Evolutionary conservation across 164 flowering plant species (phyloP).

Genomic region (Magnolia officinalis): DNA sequence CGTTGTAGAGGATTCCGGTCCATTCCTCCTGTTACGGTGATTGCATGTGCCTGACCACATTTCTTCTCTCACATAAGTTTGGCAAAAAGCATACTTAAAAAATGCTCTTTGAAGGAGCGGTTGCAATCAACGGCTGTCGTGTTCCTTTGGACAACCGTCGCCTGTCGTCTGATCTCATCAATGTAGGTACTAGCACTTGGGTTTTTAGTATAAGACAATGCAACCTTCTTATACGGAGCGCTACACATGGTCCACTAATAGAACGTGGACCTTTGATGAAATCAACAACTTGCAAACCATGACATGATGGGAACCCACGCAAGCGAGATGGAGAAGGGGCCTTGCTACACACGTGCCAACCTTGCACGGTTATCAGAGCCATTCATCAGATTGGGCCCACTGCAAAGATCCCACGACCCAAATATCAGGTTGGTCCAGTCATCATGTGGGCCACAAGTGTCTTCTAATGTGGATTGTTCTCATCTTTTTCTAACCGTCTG

Average conservation of each 20-base stretch:
- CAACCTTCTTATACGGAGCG: neutral
- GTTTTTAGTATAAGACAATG: neutral
- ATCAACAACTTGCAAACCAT: neutral
- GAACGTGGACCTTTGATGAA: neutral
- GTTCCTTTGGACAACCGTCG: neutral
- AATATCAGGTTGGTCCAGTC: no score
- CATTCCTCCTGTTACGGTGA: neutral
- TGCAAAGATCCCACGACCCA: no score
- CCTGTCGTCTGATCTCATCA: constrained; percentile 2
- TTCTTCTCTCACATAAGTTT: neutral
- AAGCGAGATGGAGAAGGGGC: no score
- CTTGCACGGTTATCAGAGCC: no score
- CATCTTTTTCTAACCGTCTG: no score
- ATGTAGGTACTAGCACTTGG: neutral
- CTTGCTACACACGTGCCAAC: no score
- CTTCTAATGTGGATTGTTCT: no score
- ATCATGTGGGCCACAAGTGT: no score
- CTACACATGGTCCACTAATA: neutral
- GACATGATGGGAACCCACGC: no score
- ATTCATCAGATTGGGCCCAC: no score
- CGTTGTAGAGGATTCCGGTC: neutral
- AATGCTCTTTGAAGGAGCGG: neutral
- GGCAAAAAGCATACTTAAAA: neutral
- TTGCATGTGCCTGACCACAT: constrained; percentile 1
- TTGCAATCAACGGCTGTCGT: neutral